These are phyloP conservation scores for Fistulifera pelliculosa DNA, from an alignment of 108 stramenopile genomes.

Conservation along the genomic window DNA sequence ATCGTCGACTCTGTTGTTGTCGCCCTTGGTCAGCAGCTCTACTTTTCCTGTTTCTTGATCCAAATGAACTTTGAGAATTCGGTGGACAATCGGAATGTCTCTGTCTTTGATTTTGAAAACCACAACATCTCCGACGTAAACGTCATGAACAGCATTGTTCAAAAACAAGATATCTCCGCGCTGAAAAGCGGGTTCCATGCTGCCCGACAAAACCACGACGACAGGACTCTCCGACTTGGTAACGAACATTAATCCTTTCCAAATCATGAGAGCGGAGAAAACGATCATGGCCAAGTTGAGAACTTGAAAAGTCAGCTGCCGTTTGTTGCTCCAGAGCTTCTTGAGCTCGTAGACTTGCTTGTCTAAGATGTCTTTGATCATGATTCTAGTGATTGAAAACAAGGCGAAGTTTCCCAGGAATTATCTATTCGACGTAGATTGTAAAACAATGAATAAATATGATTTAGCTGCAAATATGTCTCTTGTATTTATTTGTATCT, in stretches of 20 bases:
- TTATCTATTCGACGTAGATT: no score
- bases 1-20: conserved; percentile 99
- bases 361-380: conserved; percentile 84
- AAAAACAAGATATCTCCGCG: conserved; percentile 98
- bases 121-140: conserved; percentile 96
- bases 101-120: conserved; percentile 99
- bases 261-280: conserved; percentile 98
- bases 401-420: no score
- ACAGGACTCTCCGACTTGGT: conserved; percentile 97
- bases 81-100: conserved; percentile 99
- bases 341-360: conserved; percentile 94
- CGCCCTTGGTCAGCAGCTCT: conserved; percentile 97
- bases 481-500: no score
- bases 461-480: no score
- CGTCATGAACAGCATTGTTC: conserved; percentile 89
- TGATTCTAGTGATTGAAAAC: conserved; percentile 12
- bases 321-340: conserved; percentile 98
- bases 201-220: conserved; percentile 95
- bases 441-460: no score
- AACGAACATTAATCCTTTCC: conserved; percentile 97
- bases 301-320: conserved; percentile 88
- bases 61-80: conserved; percentile 95
- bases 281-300: conserved; percentile 99
- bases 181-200: conserved; percentile 99
- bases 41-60: conserved; percentile 62